phyloP scores from a whole-genome alignment of 441 rosid genomes.

The Populus trichocarpa region DNA sequence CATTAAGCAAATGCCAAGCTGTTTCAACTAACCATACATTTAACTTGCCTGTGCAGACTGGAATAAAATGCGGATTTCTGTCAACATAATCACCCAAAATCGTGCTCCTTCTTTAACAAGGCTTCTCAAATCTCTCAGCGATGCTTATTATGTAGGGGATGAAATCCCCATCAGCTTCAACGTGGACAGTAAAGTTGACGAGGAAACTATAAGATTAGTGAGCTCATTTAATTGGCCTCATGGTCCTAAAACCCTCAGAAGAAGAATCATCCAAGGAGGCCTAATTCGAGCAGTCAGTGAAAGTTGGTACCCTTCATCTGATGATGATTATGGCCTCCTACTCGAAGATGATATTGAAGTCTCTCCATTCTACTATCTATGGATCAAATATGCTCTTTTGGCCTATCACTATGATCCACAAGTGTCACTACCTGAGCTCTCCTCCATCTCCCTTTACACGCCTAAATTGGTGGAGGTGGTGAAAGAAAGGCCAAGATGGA shows the following conservation, averaged over 20 bases:
- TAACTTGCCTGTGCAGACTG: conserved; percentile 56
- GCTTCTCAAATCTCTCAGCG: conserved; percentile 67
- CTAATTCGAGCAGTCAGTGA: conserved; percentile 98
- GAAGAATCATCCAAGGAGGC: conserved; percentile 98
- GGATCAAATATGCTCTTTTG: conserved; percentile 91
- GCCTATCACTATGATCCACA: conserved; percentile 94
- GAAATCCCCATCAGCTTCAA: conserved; percentile 88
- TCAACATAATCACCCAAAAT: conserved; percentile 90
- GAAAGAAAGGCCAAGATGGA: conserved; percentile 95
- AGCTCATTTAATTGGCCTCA: conserved; percentile 85
- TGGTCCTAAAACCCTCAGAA: conserved; percentile 75
- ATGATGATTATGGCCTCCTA: conserved; percentile 82
- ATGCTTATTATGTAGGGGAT: conserved; percentile 79
- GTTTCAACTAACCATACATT: neutral
- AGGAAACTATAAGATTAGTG: conserved; percentile 67
- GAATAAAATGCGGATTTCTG: conserved; percentile 84
- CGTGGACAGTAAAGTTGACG: conserved; percentile 93
- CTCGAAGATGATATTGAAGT: conserved; percentile 97
- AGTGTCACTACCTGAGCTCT: conserved; percentile 76
- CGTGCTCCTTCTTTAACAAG: conserved; percentile 63
- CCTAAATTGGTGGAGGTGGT: conserved; percentile 86
- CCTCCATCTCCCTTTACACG: conserved; percentile 88
- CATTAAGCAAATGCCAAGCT: neutral
- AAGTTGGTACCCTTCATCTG: conserved; percentile 95
- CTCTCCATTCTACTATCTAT: conserved; percentile 87